Evolutionary conservation across 2,329 filamentous ascomycete species (phyloP).

Genomic region (Fusarium coicis): DNA sequence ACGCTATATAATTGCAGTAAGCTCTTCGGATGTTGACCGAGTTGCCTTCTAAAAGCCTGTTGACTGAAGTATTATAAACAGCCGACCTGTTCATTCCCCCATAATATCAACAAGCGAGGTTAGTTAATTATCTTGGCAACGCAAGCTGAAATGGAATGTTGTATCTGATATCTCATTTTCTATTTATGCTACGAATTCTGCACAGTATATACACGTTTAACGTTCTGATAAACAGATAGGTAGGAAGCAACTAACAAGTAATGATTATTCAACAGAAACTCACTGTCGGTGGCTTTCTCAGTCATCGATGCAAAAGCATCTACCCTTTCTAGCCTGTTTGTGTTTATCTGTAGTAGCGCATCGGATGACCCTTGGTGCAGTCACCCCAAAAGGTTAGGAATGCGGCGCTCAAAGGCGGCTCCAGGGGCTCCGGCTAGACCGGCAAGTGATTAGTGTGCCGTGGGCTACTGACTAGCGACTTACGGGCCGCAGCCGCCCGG

Average conservation of each 20-base stretch:
- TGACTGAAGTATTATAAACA: too few relatives aligned
- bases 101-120: accelerated
- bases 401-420: background rate
- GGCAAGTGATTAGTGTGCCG: background rate
- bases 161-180: background rate
- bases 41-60: too few relatives aligned
- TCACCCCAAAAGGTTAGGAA: background rate
- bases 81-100: accelerated
- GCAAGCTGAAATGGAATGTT: background rate
- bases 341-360: background rate
- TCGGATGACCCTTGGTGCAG: background rate
- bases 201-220: background rate
- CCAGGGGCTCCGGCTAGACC: background rate
- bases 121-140: background rate
- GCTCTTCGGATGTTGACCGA: background rate
- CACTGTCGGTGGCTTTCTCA: background rate
- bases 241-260: background rate
- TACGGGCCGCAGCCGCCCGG: background rate
- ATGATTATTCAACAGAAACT: background rate
- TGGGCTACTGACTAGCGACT: background rate
- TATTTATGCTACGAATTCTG: too few relatives aligned
- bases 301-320: background rate
- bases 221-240: background rate
- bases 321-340: background rate
- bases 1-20: accelerated